Evolutionary conservation across 2,329 filamentous ascomycete species (phyloP), one percentile per base, ranked within the genome.

Genomic region (Aspergillus brasiliensis): DNA sequence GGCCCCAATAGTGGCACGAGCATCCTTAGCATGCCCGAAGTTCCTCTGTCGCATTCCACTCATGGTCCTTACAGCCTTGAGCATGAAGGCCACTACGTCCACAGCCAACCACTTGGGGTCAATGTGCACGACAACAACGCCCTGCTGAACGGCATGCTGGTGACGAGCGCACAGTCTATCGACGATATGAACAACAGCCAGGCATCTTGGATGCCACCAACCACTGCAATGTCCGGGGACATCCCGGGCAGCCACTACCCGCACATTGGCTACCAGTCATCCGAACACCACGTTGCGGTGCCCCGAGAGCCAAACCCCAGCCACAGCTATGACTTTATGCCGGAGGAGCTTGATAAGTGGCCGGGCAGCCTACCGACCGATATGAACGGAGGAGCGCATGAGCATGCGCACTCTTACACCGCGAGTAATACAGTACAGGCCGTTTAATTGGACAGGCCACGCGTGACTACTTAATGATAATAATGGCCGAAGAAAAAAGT

Each of bases 321-420:
- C 60, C 34, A 73, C 68, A 56, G 65, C 46, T 28, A 49, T n/a
- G 46, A 71, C 10, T 71, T 76, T 11, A 75, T 75, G 8, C 66
- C 73, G 0, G 75, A 77, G 42, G 73, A 76, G 54, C 62, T 77
- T 62, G 73, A 75, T 51, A 77, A 75, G 62, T 59, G 76, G 28
- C 74, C 77, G 34, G 71, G 74, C 25, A 69, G 71, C 17, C 71
- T 77, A 56, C 64, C 74, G 37, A 67, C 69, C 37, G 65, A 67
- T 53, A 70, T 77, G 66, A 71, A 76, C 60, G 73, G 71, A 65
- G 65, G 71, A 17, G 71, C 71, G 58, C 69, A 70, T 54, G 74
- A 74, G 56, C 72, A 74, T 70, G 64, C 67, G 11, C 69, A 61
- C 52, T 54, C 67, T 31, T 77, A 76, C 62, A 52, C 66, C 6